Conservation (phyloP, 306 rosid species). For the Cucumis cinereus region DNA sequence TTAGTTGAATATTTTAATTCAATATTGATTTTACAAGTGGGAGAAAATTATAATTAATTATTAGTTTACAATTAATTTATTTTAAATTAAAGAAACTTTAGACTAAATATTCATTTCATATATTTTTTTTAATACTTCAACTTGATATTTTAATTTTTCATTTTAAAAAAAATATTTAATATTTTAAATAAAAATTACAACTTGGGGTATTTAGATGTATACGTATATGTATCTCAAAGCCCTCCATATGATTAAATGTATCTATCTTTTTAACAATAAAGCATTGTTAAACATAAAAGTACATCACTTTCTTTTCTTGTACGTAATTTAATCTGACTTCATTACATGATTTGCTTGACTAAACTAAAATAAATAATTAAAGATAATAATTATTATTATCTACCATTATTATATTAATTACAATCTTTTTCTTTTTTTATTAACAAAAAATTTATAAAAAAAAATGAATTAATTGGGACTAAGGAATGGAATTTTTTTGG, state of each 20-base stretch:
- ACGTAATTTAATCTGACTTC: neutral
- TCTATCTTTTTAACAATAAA: neutral
- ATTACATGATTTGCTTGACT: neutral
- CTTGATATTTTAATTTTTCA: neutral
- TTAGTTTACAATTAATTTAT: neutral
- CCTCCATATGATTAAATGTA: slow-evolving; percentile 1
- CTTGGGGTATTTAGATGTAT: neutral
- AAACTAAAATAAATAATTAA: neutral
- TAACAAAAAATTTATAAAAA: neutral
- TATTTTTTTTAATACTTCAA: neutral
- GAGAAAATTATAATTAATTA: neutral
- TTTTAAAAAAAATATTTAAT: neutral
- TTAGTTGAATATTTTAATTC: neutral
- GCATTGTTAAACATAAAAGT: neutral
- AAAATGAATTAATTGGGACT: neutral
- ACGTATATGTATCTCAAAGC: neutral
- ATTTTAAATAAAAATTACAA: neutral
- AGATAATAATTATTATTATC: neutral
- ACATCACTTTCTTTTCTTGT: neutral
- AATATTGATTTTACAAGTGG: slow-evolving; percentile 3
- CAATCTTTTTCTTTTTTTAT: neutral
- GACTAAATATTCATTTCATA: neutral
- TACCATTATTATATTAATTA: neutral
- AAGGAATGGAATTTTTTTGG: neutral
- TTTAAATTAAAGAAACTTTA: neutral